Percentiles rank a stretch among this genome's conserved stretches.
Evolutionary conservation across 2,329 filamentous ascomycete species (phyloP).

Genomic region (Penicillium sp.): DNA sequence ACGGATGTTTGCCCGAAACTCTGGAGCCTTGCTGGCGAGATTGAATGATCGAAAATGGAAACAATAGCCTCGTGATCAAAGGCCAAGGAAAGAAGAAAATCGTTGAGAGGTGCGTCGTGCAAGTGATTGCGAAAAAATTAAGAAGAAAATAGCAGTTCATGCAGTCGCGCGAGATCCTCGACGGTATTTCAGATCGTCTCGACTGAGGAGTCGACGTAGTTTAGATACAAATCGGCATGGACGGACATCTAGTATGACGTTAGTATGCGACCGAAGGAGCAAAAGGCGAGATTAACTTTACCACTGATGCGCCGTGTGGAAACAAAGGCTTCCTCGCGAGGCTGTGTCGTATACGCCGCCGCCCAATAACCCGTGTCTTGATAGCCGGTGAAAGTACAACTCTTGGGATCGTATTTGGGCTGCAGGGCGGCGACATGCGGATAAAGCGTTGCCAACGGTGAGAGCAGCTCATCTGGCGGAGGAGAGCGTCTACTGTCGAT

Average conservation of each 20-base stretch:
- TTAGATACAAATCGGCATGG: constrained; percentile 31
- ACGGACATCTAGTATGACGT: constrained; percentile 24
- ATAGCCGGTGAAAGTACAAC: constrained; percentile 31
- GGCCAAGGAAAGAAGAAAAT: background rate
- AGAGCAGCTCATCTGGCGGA: constrained; percentile 31
- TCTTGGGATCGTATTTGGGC: constrained; percentile 30
- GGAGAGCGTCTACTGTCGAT: constrained; percentile 29
- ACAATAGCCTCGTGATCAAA: background rate
- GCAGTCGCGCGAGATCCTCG: constrained; percentile 18
- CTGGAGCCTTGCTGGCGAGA: background rate
- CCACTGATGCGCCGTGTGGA: constrained; percentile 26
- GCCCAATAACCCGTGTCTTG: constrained; percentile 32
- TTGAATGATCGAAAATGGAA: background rate
- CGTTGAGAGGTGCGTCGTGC: background rate
- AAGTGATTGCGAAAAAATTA: background rate
- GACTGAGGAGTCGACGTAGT: constrained; percentile 33
- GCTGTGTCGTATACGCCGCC: constrained; percentile 29
- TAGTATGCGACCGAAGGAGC: constrained; percentile 13
- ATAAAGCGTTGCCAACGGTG: constrained; percentile 34
- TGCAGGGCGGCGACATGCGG: constrained; percentile 39
- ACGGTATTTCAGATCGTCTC: constrained; percentile 31
- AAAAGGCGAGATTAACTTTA: constrained; percentile 15
- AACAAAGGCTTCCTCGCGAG: constrained; percentile 21
- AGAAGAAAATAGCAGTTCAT: constrained; percentile 5
- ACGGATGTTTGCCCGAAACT: background rate